Percentiles rank a stretch among this genome's conserved stretches.
These are phyloP conservation scores for Adansonia digitata DNA, from an alignment of 345 rosid species.

Conservation along the genomic window DNA sequence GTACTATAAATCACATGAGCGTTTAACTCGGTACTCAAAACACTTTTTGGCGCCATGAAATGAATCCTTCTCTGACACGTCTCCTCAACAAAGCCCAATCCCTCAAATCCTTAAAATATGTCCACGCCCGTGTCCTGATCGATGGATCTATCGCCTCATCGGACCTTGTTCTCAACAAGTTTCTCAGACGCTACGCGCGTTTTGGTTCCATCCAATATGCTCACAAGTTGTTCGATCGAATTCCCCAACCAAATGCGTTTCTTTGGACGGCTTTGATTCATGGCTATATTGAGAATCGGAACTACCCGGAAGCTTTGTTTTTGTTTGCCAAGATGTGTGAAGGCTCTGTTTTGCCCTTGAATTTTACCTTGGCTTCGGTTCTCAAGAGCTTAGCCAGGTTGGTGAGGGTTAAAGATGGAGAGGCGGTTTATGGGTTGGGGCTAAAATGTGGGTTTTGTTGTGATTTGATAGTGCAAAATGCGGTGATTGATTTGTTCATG, in stretches of 20 bases:
- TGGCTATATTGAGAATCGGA: constrained; percentile 22
- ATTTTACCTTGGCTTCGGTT: constrained; percentile 22
- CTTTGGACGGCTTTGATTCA: constrained; percentile 29
- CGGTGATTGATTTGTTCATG: constrained; percentile 27
- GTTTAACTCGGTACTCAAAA: too few relatives aligned
- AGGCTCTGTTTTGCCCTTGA: constrained; percentile 16
- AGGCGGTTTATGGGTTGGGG: constrained; percentile 14
- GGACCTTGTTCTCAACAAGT: constrained; percentile 21
- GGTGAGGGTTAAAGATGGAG: constrained; percentile 19
- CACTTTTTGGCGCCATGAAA: constrained; percentile 16
- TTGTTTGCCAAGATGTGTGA: constrained; percentile 13
- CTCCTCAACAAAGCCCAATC: constrained; percentile 11
- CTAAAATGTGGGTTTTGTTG: constrained; percentile 25
- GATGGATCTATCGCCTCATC: constrained; percentile 2
- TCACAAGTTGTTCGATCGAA: constrained; percentile 27
- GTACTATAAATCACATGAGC: too few relatives aligned
- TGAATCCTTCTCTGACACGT: constrained; percentile 14
- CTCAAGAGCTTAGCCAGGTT: constrained; percentile 22
- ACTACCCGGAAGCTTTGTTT: constrained; percentile 10
- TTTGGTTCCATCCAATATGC: constrained; percentile 17
- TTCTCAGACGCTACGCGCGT: constrained; percentile 4
- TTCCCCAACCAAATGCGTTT: constrained; percentile 30
- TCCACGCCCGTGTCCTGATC: constrained; percentile 17
- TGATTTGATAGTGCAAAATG: constrained; percentile 23
- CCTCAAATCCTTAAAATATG: constrained; percentile 12